Evolutionary conservation across 2,329 filamentous ascomycete genomes (phyloP), one percentile per base, ranked within the genome.

Genomic region (Epichloe aotearoae): DNA sequence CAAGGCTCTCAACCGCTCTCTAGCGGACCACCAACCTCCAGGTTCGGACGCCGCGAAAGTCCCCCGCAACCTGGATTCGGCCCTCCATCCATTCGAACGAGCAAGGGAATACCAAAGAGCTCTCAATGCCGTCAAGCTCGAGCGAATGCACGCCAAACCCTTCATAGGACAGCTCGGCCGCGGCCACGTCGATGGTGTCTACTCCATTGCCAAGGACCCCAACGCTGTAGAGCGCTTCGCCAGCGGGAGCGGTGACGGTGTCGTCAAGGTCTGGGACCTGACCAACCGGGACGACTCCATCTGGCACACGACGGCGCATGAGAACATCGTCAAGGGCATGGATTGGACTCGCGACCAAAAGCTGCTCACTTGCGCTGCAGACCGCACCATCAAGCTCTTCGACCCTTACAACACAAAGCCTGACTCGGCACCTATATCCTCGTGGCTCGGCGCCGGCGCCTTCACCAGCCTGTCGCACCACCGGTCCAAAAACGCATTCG

Each of bases 261-360:
- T 96, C 10, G 80, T 98, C 52, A 98, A 98, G 69, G 85, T 93
- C 36, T 95, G 89, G 89, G 84, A 94, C 50, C 55, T 93, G 59
- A 76, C 82, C 10, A 83, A 75, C 54, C 74, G 80, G 51, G 81
- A 85, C 30, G 84, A 93, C 63, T 75, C 84, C 46, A 38, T 49
- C 33, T 91, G 86, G 83, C 77, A 86, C 59, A 77, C 79, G 3
- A 81, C 85, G 55, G 91, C 89, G 23, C 94, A 98, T 65, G 87
- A 95, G 59, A 95, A 95, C 59, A 84, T 96, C 43, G 88, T 97
- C 58, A 95, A 95, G 73, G 86, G 86, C 14, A 75, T 96, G 64
- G 85, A 83, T 59, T 98, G 91, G 86, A 95, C 89, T 3, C 77
- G 80, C 43, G 88, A 95, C 59, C 79, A 83, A 62, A 91, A 89